A percentile compares a stretch with the other conserved stretches of the same genome.
Conservation (phyloP, 768 basidiomycete genomes). For the Amanita thiersii region DNA sequence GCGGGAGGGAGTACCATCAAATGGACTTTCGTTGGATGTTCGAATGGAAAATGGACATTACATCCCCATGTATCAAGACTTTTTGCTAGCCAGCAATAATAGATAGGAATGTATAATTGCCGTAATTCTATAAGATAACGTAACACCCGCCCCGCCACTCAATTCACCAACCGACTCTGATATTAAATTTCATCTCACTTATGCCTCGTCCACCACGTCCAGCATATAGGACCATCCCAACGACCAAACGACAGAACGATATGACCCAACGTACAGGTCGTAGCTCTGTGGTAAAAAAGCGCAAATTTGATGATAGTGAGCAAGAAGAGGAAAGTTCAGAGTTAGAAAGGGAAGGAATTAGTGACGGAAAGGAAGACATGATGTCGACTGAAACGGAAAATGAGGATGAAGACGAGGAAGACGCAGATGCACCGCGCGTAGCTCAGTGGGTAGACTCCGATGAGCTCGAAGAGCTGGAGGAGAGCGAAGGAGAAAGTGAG, state of each 20-base stretch:
- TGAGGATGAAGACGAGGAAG: conserved; percentile 21
- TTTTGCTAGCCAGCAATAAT: conserved; percentile 2
- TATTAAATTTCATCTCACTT: not conserved
- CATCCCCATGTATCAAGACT: conserved; percentile 29
- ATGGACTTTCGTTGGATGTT: conserved; percentile 56
- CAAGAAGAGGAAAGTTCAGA: not conserved
- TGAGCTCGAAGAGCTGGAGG: conserved; percentile 28
- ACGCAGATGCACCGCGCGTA: conserved; percentile 47
- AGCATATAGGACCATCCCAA: conserved; percentile 5
- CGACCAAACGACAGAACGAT: not conserved
- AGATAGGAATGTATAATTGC: no score
- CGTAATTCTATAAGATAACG: no score
- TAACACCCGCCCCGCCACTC: no score
- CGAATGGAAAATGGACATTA: conserved; percentile 49
- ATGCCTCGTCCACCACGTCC: conserved; percentile 34
- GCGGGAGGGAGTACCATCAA: conserved; percentile 40
- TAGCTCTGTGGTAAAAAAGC: no score
- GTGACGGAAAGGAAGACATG: not conserved
- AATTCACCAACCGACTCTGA: no score
- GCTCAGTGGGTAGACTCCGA: conserved; percentile 55
- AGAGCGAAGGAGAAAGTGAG: conserved; percentile 19
- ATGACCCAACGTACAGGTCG: not conserved
- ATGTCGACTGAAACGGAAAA: not conserved
- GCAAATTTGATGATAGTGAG: not conserved
- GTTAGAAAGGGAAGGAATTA: not conserved